Evolutionary conservation across 306 rosid species (phyloP), one percentile per base, ranked within the genome.

Genomic region (Gastrolobium villosum): DNA sequence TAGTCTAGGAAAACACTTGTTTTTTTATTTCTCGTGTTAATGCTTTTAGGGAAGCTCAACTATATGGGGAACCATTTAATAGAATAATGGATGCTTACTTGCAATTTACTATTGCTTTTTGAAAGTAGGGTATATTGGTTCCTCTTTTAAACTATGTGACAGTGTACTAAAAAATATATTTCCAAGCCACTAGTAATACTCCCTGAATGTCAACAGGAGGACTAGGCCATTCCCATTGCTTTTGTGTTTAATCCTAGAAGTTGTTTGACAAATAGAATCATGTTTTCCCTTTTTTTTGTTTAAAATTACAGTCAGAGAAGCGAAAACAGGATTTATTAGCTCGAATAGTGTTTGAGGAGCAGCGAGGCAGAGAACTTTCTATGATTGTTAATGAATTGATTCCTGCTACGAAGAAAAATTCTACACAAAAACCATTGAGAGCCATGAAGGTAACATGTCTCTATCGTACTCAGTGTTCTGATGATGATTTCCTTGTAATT

Each of bases 301-400:
- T 39, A 11, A 70, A 72, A 46, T 86, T 79, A 67, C 89, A 91
- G 99, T 93, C 98, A 10, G 97, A 90, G 85, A 90, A 90, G 83
- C 91, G 88, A 36, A 91, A 92, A 68, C 95, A 86, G 84, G 99
- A 91, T 64, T 89, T 89, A 75, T 78, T 91, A 84, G 93, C 90
- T 55, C 89, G 91, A 86, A 87, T 91, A 65, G 89, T 86, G 72
- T 79, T 80, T 86, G 97, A 90, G 91, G 93, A 91, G 85, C 96
- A 89, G 80, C 88, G 92, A 75, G 94, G 92, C 69, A 90, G 88
- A 78, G 96, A 89, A 53, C 93, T 91, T 46, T 87, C 93, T 5
- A 85, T 82, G 83, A 90, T 85, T 59, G 94, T 87, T 76, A 88
- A 81, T 60, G 89, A 88, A 59, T 68, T 91, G 78, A 84, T 82